Conservation (phyloP, 192 early-diverging fungal species). For the Rhizophagus clarus region DNA sequence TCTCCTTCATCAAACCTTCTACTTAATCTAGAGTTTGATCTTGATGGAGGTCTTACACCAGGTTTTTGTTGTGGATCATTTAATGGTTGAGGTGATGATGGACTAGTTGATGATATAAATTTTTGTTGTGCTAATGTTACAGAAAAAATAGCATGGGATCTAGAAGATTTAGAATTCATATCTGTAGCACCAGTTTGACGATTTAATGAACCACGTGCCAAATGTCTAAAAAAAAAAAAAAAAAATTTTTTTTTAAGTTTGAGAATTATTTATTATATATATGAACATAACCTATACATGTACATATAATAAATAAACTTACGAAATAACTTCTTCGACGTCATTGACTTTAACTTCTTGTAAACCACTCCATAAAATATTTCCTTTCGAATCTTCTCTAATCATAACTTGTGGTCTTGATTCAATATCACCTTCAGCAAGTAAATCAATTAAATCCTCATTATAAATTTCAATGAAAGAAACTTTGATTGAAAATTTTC, state of each 20-base stretch:
- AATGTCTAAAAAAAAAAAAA: conserved; percentile 31
- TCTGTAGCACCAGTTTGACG: conserved; percentile 91
- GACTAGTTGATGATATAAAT: conserved; percentile 31
- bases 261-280: too few species aligned
- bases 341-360: conserved; percentile 71
- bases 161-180: conserved; percentile 94
- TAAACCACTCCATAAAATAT: conserved; percentile 85
- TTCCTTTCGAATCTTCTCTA: conserved; percentile 84
- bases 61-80: conserved; percentile 2
- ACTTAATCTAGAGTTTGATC: conserved; percentile 17
- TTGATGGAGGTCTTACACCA: conserved; percentile 13
- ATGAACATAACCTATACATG: too few species aligned
- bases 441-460: conserved; percentile 92
- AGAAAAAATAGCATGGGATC: conserved; percentile 97
- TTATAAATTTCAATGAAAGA: conserved; percentile 98
- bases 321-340: conserved; percentile 70
- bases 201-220: conserved; percentile 73
- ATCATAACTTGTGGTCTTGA: conserved; percentile 68
- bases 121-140: conserved; percentile 83
- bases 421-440: conserved; percentile 60
- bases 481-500: conserved; percentile 59
- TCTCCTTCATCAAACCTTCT: conserved; percentile 50
- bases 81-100: conserved; percentile 4
- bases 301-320: background rate
- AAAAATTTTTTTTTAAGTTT: too few species aligned